These are phyloP conservation scores for Pestalotiopsis sp. DNA, from an alignment of 2,329 filamentous ascomycete genomes.

Conservation along the genomic window DNA sequence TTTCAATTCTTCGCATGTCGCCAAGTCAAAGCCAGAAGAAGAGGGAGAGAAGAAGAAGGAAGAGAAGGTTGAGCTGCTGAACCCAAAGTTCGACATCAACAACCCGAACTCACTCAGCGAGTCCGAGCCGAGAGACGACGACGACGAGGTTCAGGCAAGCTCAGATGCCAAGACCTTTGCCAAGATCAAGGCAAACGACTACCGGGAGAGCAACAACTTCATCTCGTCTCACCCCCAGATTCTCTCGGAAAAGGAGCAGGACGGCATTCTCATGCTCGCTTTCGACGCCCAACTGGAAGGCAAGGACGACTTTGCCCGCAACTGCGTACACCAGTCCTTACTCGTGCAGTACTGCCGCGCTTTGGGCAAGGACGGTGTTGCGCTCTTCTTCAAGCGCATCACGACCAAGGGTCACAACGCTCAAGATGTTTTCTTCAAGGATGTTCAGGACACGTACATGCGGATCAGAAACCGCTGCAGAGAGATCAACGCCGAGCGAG, in stretches of 20 bases:
- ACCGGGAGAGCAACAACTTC: slow-evolving; percentile 72
- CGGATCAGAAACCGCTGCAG: slow-evolving; percentile 76
- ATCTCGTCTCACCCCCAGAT: slow-evolving; percentile 78
- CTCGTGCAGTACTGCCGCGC: slow-evolving; percentile 93
- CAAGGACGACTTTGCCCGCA: slow-evolving; percentile 74
- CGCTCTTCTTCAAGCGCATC: slow-evolving; percentile 94
- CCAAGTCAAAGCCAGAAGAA: slow-evolving; percentile 39
- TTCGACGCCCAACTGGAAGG: slow-evolving; percentile 85
- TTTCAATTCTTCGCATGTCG: slow-evolving; percentile 83
- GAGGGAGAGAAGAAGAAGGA: slow-evolving; percentile 42
- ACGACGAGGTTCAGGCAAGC: slow-evolving; percentile 75
- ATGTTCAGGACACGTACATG: slow-evolving; percentile 85
- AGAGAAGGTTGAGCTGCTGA: slow-evolving; percentile 71
- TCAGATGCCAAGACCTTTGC: slow-evolving; percentile 80
- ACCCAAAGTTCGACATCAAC: slow-evolving; percentile 57
- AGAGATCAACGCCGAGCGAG: slow-evolving; percentile 65
- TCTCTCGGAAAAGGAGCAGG: slow-evolving; percentile 81
- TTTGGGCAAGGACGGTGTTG: slow-evolving; percentile 83
- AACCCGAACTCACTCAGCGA: slow-evolving; percentile 24
- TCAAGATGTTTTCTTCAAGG: slow-evolving; percentile 86
- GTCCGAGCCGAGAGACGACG: slow-evolving; percentile 51
- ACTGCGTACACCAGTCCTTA: slow-evolving; percentile 91
- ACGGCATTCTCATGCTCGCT: slow-evolving; percentile 86
- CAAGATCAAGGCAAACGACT: slow-evolving; percentile 75
- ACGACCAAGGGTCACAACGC: slow-evolving; percentile 89